Evolutionary conservation across 371 early-diverging fungal genomes (phyloP), one percentile per base, ranked within the genome.

Genomic region (Mortierella sp.): DNA sequence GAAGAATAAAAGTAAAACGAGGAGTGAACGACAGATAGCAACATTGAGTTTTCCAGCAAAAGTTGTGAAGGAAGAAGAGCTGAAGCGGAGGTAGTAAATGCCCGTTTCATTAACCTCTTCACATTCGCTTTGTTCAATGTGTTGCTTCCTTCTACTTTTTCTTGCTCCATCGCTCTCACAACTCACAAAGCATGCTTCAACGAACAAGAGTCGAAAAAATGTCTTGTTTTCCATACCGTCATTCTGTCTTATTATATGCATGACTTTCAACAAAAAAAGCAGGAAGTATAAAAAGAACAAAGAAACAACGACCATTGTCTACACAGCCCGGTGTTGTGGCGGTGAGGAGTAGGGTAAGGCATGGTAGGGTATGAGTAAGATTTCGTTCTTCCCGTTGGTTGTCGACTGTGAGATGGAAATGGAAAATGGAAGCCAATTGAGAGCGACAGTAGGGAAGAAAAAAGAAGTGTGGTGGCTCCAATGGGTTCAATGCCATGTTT

Each of bases 261-360:
- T 31, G 59, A 16, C 59, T 53, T 50, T 5, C 21, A 16, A 24
- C 28, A 5, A 6, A 57, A 59, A 16, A 31, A 31, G 31, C 5
- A 46, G 6, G 43, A 46, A 13, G 11, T 19, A 59, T 31, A 31
- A 16, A 31, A 59, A 59, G 31, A 59, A 4, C 4, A 28, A 59
- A 28, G 16, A 28, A 59, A 9, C 4, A 26, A 26, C 0, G 28
- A 57, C 4, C 26, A 26, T 28, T 57, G 13, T 28, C 57, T 57
- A 26, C 57, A 57, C 57, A 57, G 57, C 57, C 57, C 14, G 57
- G 57, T 57, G 28, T 28, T 57, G 57, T 57, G 57, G 57, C 57
- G 57, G 57, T 28, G 59, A 59, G 31, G 13, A 13, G 13, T 13
- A 14, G 14, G 31, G 43, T 40, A 4, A 6, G 43, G 43, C 6